Evolutionary conservation across 2,329 filamentous ascomycete species (phyloP).

Genomic region (Neofusicoccum sp.): DNA sequence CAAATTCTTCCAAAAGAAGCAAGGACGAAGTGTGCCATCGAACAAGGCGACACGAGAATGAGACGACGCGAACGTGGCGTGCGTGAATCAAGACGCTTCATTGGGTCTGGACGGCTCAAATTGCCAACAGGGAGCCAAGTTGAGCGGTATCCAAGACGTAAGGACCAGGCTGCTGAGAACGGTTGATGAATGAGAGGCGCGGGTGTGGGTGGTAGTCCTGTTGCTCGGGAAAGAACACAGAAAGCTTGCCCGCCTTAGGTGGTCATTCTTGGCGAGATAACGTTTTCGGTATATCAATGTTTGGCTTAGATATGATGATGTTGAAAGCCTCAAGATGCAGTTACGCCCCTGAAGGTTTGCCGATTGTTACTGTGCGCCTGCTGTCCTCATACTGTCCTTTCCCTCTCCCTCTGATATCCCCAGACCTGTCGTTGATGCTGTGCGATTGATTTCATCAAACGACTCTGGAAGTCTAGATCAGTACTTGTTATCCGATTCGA

Average conservation of each 20-base stretch:
- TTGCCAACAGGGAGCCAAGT: not conserved
- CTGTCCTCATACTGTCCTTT: constrained; percentile 5
- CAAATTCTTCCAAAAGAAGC: too few species aligned
- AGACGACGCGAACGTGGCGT: too few species aligned
- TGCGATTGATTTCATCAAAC: not conserved
- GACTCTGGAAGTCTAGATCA: not conserved
- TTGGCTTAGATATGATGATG: not conserved
- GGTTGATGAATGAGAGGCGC: not conserved
- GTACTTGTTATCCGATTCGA: not conserved
- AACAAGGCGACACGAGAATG: too few species aligned
- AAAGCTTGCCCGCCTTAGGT: not conserved
- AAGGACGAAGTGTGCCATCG: too few species aligned
- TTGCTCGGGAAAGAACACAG: not conserved
- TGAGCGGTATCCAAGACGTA: not conserved
- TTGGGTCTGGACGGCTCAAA: not conserved
- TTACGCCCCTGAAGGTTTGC: not conserved
- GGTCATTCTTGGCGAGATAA: constrained; percentile 5
- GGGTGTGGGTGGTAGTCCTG: too few species aligned
- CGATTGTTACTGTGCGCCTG: not conserved
- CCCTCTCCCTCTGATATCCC: not conserved
- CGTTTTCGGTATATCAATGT: not conserved
- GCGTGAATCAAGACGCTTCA: not conserved
- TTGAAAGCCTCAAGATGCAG: constrained; percentile 6
- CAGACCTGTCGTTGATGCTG: not conserved
- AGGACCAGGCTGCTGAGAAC: not conserved